Conservation (phyloP, 805 yeast species). For the Suhomyces xylopsoci region DNA sequence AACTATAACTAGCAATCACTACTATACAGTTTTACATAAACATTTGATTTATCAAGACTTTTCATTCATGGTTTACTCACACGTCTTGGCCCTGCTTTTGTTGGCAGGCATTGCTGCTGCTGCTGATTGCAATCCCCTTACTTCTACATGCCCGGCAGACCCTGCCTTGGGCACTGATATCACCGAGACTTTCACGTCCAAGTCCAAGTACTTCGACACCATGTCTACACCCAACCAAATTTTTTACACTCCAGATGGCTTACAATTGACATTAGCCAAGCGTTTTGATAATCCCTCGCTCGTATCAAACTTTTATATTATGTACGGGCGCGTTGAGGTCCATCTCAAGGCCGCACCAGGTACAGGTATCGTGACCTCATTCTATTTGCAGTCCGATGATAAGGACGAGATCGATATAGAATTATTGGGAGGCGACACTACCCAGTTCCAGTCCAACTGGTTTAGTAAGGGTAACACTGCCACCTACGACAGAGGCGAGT, state of each 20-base stretch:
- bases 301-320: conserved; percentile 14
- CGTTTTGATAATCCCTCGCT: conserved; percentile 15
- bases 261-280: conserved; percentile 11
- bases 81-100: not conserved
- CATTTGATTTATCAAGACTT: no score
- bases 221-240: conserved; percentile 37
- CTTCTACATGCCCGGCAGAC: conserved; percentile 32
- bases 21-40: no score
- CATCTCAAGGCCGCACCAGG: conserved; percentile 14
- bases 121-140: conserved; percentile 25
- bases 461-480: conserved; percentile 13
- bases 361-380: conserved; percentile 12
- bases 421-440: conserved; percentile 13
- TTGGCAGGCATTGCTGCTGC: not conserved
- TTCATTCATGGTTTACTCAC: conserved; percentile 3
- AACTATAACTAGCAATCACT: no score
- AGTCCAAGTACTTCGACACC: conserved; percentile 42
- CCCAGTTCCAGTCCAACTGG: conserved; percentile 14
- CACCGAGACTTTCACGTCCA: conserved; percentile 48
- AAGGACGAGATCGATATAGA: conserved; percentile 17
- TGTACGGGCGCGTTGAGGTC: conserved; percentile 16
- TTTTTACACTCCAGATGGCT: conserved; percentile 9
- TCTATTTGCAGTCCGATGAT: conserved; percentile 15
- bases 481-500: conserved; percentile 14
- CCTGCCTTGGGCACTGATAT: conserved; percentile 62